Evolutionary conservation across 2,329 filamentous ascomycete genomes (phyloP).

Genomic region (Mycocentrospora acerina): DNA sequence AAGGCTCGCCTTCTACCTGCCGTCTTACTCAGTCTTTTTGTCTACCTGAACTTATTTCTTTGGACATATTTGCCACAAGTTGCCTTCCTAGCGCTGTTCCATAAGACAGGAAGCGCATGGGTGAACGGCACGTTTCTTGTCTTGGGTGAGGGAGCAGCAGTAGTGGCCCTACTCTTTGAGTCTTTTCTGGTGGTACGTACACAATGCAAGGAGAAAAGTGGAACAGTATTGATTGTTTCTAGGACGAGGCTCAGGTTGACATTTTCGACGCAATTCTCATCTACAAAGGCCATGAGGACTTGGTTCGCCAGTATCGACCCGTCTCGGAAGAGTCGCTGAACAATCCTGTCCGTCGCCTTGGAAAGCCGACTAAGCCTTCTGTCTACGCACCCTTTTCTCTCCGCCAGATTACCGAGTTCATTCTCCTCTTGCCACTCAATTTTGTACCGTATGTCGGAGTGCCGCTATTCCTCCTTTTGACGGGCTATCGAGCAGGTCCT

Average conservation of each 20-base stretch:
- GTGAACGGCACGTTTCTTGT: constrained; percentile 84
- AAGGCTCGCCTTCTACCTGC: constrained; percentile 76
- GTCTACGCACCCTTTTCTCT: constrained; percentile 87
- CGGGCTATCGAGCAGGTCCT: constrained; percentile 82
- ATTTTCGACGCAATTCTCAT: constrained; percentile 79
- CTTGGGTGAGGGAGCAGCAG: constrained; percentile 64
- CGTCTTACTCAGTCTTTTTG: constrained; percentile 76
- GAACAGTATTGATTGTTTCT: background rate
- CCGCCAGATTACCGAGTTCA: constrained; percentile 84
- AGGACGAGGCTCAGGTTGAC: constrained; percentile 72
- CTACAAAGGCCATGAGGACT: constrained; percentile 67
- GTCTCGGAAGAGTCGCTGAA: constrained; percentile 66
- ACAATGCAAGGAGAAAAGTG: too few species aligned
- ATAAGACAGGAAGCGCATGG: constrained; percentile 79
- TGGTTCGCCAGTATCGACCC: constrained; percentile 48
- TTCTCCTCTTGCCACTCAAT: constrained; percentile 70
- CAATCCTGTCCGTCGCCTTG: constrained; percentile 75
- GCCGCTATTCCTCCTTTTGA: constrained; percentile 83
- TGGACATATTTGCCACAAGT: constrained; percentile 89
- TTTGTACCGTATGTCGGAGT: constrained; percentile 82
- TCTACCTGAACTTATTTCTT: constrained; percentile 83
- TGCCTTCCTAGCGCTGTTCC: constrained; percentile 85
- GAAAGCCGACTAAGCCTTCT: constrained; percentile 74
- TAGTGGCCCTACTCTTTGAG: constrained; percentile 60
- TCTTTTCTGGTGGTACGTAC: constrained; percentile 48